Base-by-base conservation (phyloP, 139 green algal genomes). In the Tetradesmus lagerheimii region DNA sequence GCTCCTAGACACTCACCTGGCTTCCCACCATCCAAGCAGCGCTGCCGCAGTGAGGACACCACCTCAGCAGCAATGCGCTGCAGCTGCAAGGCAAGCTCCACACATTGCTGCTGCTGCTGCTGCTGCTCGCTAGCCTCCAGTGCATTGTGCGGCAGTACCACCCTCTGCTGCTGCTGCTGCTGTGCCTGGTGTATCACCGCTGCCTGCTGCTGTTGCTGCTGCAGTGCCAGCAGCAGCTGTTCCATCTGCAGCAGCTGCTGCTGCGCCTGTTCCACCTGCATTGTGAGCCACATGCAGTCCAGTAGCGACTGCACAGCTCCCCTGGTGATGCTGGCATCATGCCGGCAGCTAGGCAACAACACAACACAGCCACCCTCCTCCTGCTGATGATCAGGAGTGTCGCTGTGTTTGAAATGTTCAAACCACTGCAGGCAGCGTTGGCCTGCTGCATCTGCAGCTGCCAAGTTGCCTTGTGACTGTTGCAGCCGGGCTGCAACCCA, bases 241-340 rank as follows among this genome's bases (percentile, higher is more conserved):
- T 87, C 81, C 53, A 67, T 41, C 53, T 87, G 31, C 34, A 78
- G 81, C 81, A 57, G 81, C 81, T 77, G 81, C 53, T 87, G 34
- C 81, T 76, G 18, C 5, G 81, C 81, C 11, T 9, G 53, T 35
- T 50, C 50, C n/a, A 87, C 37, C 81, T 87, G 34, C 81, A 78
- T 87, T 18, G 31, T 87, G 29, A 87, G 50, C 81, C 81, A 87
- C 81, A 87, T 87, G 81, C 34, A 38, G 81, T 47, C 50, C 81
- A 78, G 53, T 53, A 39, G 78, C 34, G 39, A 4, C 5, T 47
- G 12, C 12, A 87, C 50, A 29, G 37, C 34, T 34, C 27, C 50
- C 81, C 67, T 62, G 34, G 53, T 87, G 0, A 87, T 87, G 15
- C 31, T 39, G 9, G 31, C 50, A 77, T 78, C 81, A 76, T 78